These are phyloP conservation scores for Nakataea oryzae DNA, from an alignment of 2,329 filamentous ascomycete genomes.

Conservation along the genomic window DNA sequence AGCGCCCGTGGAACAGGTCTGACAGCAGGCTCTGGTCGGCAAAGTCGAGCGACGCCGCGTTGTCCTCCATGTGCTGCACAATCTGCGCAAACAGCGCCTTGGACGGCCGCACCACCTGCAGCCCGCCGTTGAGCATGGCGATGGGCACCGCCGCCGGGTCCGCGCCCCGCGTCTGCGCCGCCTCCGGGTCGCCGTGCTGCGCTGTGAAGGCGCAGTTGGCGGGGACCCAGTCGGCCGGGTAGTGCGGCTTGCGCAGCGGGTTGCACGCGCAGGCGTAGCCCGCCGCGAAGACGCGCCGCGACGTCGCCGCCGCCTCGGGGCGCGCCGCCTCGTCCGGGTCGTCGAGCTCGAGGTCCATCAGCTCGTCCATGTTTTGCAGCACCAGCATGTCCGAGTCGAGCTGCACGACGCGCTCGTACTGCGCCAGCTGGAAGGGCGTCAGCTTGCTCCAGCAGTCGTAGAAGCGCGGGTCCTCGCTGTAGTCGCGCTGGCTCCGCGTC, in stretches of 20 bases:
- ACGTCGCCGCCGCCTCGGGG: conserved; percentile 14
- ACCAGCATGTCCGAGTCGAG: conserved; percentile 86
- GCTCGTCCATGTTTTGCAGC: conserved; percentile 77
- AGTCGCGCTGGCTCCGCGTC: conserved; percentile 50
- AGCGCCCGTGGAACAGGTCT: conserved; percentile 42
- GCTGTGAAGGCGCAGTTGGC: conserved; percentile 47
- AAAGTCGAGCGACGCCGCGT: conserved; percentile 40
- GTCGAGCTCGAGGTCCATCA: conserved; percentile 67
- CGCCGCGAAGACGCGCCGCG: conserved; percentile 66
- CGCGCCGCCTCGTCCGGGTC: conserved; percentile 9
- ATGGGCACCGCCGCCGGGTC: conserved; percentile 35
- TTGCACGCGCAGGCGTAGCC: conserved; percentile 83
- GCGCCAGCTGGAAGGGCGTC: conserved; percentile 61
- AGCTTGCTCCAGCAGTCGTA: conserved; percentile 89
- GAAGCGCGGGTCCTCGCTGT: conserved; percentile 70
- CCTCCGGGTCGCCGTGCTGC: conserved; percentile 24
- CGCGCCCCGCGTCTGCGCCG: conserved; percentile 33
- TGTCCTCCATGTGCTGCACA: conserved; percentile 32
- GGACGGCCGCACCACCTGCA: conserved; percentile 46
- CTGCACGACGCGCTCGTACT: conserved; percentile 73
- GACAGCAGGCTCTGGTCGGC: conserved; percentile 50
- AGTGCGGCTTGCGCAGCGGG: conserved; percentile 66
- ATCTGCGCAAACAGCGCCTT: conserved; percentile 37
- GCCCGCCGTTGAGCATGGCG: conserved; percentile 44
- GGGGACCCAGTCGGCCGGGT: conserved; percentile 59